Evolutionary conservation across 1,139 yeast species (phyloP).

Genomic region (Scheffersomyces insectosa): DNA sequence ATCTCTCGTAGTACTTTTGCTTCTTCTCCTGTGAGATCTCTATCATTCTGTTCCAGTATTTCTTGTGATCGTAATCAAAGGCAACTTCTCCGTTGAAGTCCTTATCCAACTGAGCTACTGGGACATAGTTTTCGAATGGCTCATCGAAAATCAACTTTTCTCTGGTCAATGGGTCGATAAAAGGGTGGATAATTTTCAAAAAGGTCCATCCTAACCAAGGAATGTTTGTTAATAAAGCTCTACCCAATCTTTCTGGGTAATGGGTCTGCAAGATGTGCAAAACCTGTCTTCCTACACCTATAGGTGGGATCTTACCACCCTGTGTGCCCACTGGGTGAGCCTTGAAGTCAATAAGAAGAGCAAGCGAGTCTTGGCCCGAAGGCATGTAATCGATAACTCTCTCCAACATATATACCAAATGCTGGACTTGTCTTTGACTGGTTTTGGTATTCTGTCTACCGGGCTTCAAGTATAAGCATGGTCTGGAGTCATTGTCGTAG

Average conservation of each 20-base stretch:
- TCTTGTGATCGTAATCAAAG: slow-evolving; percentile 76
- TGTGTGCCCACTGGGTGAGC: slow-evolving; percentile 47
- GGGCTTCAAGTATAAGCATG: slow-evolving; percentile 49
- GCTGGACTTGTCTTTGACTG: slow-evolving; percentile 46
- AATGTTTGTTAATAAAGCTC: slow-evolving; percentile 84
- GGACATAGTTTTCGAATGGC: slow-evolving; percentile 82
- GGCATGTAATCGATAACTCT: slow-evolving; percentile 51
- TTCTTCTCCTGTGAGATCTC: slow-evolving; percentile 59
- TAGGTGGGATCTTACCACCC: slow-evolving; percentile 76
- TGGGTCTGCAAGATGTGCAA: slow-evolving; percentile 88
- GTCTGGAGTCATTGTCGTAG: slow-evolving; percentile 47
- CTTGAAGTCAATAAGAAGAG: slow-evolving; percentile 48
- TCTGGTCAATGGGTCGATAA: slow-evolving; percentile 91
- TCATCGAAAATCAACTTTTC: slow-evolving; percentile 90
- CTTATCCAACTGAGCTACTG: slow-evolving; percentile 74
- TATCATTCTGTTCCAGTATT: slow-evolving; percentile 77
- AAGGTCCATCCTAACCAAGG: slow-evolving; percentile 94
- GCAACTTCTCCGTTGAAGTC: slow-evolving; percentile 83
- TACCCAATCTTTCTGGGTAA: slow-evolving; percentile 93
- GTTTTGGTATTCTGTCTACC: slow-evolving; percentile 52
- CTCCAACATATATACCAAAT: slow-evolving; percentile 52
- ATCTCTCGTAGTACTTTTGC: slow-evolving; percentile 58
- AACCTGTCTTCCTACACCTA: slow-evolving; percentile 79
- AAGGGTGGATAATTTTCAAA: slow-evolving; percentile 85
- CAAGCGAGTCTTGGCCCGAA: slow-evolving; percentile 49